Percentiles rank a stretch among this genome's conserved stretches.
phyloP scores from a whole-genome alignment of 2,329 filamentous ascomycete genomes.

The Cladosporium phlei region DNA sequence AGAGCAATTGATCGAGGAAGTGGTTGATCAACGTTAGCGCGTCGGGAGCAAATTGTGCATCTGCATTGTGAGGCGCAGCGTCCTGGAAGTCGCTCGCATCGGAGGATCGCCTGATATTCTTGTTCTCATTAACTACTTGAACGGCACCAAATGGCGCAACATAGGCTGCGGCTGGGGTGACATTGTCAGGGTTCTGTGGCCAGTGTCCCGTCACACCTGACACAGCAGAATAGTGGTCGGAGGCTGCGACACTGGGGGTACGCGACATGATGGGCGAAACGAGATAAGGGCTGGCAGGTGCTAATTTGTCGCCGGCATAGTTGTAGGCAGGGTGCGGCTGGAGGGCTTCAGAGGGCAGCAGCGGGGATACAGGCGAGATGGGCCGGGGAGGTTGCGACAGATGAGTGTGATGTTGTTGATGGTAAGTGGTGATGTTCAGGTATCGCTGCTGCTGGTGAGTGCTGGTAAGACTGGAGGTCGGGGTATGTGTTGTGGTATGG shows the following conservation, averaged over 20 bases:
- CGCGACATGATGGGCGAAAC: slow-evolving; percentile 26
- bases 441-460: too few relatives aligned
- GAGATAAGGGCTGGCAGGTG: background rate
- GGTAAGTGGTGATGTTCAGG: too few relatives aligned
- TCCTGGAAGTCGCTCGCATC: slow-evolving; percentile 51
- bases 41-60: slow-evolving; percentile 65
- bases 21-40: slow-evolving; percentile 78
- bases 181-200: slow-evolving; percentile 21
- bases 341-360: too few relatives aligned
- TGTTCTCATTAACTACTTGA: slow-evolving; percentile 76
- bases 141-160: slow-evolving; percentile 84
- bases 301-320: slow-evolving; percentile 10
- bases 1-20: slow-evolving; percentile 90
- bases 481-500: too few relatives aligned
- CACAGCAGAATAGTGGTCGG: slow-evolving; percentile 22
- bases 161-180: slow-evolving; percentile 77
- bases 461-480: too few relatives aligned
- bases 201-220: slow-evolving; percentile 21
- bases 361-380: too few relatives aligned
- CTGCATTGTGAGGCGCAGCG: slow-evolving; percentile 56
- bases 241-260: slow-evolving; percentile 19
- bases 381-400: too few relatives aligned
- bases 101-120: slow-evolving; percentile 48
- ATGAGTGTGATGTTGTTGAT: too few relatives aligned
- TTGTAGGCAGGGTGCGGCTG: slow-evolving; percentile 1